Base-by-base conservation (phyloP, 2,329 filamentous ascomycete species). In the Venturia nashicola region DNA sequence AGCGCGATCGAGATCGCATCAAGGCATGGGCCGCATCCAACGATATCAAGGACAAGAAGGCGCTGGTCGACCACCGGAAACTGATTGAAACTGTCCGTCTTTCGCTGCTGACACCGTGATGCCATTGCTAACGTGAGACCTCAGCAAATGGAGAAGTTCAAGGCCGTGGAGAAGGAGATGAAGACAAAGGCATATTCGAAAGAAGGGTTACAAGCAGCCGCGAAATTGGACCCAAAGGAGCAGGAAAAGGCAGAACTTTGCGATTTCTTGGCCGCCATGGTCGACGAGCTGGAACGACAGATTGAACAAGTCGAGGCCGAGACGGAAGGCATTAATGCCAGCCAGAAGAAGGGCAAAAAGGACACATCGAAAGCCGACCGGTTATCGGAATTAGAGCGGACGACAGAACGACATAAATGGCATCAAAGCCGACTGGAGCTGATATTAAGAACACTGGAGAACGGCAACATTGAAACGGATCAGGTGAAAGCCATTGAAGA, bases 81-180 rank as follows among this genome's bases (percentile, higher is more conserved):
- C 83, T 95, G 75, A 99, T 99, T 77, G 94, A 99, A 83, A 96
- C 92, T 80, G 93, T 97, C 80, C 70, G 85, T 80, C 67, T 65
- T 69, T 69, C 65, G 55, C 63, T 64, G 61, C 18, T 14, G 46
- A 48, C 39, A 61, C 61, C 65, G 63, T 61, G 51, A 61, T 61
- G 40, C 32, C 36, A 36, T 61, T 65, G 68, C 74, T 76, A 69
- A 76, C 70, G 62, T 61, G 54, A 51, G 36, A 39, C 74, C 78
- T 75, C 78, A 94, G 90, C 88, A 93, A 89, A 99, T 99, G 94
- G 94, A 99, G 79, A 91, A 91, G 72, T 99, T 99, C 84, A 99
- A 99, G 80, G 93, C 92, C n/a, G 94, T 99, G 62, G 94, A 99
- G 77, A 99, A 99, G 81, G 94, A 96, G 72, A 97, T 99, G 94